Evolutionary conservation across 176 grass and related monocot genomes (phyloP), one percentile per base, ranked within the genome.

Genomic region (Aegilops umbellulata): DNA sequence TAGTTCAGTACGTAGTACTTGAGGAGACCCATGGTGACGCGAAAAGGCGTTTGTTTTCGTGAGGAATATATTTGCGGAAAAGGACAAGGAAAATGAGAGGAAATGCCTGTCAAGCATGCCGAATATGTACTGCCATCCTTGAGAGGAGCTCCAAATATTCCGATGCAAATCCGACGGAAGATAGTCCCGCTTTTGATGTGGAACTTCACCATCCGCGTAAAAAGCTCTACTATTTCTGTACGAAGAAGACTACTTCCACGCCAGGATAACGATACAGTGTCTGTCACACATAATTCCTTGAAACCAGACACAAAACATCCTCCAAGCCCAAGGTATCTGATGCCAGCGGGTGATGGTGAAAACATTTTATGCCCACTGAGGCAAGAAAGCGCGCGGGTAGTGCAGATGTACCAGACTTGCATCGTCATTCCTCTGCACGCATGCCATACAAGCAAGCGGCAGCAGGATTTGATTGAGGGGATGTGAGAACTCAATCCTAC

Each of bases 321-420:
- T 87, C 35, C 67, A 38, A 69, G 67, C 67, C 84, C 80, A 91
- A 91, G 78, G 90, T 88, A 88, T 82, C 78, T 13, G 53, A 88
- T 88, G 0, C 51, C 82, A 10, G 17, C 7, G 29, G 82, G 49
- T 82, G 90, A 91, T 65, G 32, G 64, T 24, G 82, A 85, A 85
- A 24, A 71, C 1, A 17, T 23, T 51, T 80, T 80, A 70, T 77
- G 76, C 89, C 76, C 85, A 88, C 85, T 53, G 53, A 41, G 34
- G 20, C 17, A 76, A 9, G 51, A 46, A 39, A 64, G 51, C 51
- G 17, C 66, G 14, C 41, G 15, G 26, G 25, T 67, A 65, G 63
- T 34, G 74, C 47, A 35, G 5, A 83, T 14, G 32, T 26, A 61
- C 31, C 24, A 69, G 46, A 24, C 69, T 29, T 7, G 27, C 67